A percentile compares a stretch with the other conserved stretches of the same genome.
phyloP scores from a whole-genome alignment of 805 yeast genomes.

The Saccharomycopsis amapae region DNA sequence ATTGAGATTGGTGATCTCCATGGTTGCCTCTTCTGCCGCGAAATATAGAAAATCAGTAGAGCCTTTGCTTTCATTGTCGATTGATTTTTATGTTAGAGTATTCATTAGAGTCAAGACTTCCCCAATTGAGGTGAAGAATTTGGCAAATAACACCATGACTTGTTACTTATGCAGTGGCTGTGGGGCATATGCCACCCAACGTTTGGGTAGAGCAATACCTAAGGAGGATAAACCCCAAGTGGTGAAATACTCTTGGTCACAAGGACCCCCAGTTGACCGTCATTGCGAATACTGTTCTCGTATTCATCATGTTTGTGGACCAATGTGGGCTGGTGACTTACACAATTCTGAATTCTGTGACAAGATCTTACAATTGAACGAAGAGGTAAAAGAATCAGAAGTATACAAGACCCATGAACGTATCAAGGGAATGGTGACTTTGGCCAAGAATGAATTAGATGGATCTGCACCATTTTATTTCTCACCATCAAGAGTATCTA shows the following conservation, averaged over 20 bases:
- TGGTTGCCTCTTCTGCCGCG: conserved; percentile 79
- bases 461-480: conserved; percentile 68
- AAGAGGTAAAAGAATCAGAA: conserved; percentile 37
- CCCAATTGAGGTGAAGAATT: conserved; percentile 74
- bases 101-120: conserved; percentile 71
- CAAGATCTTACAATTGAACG: conserved; percentile 51
- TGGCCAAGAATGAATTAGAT: conserved; percentile 65
- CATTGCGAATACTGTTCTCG: conserved; percentile 64
- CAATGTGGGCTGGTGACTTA: conserved; percentile 86
- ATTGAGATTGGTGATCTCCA: conserved; percentile 68
- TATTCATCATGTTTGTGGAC: conserved; percentile 80
- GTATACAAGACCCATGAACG: conserved; percentile 75
- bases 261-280: conserved; percentile 53
- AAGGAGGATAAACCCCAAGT: too few relatives aligned
- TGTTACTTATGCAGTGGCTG: conserved; percentile 86
- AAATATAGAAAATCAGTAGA: conserved; percentile 81
- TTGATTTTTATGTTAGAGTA: conserved; percentile 87
- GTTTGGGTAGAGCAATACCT: conserved; percentile 55
- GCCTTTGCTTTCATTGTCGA: conserved; percentile 78
- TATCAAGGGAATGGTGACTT: conserved; percentile 85
- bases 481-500: conserved; percentile 68
- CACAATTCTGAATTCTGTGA: conserved; percentile 66
- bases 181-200: conserved; percentile 63
- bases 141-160: conserved; percentile 70
- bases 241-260: conserved; percentile 55